phyloP scores from a whole-genome alignment of 179 eudicot species.

The Drosera spatulata region DNA sequence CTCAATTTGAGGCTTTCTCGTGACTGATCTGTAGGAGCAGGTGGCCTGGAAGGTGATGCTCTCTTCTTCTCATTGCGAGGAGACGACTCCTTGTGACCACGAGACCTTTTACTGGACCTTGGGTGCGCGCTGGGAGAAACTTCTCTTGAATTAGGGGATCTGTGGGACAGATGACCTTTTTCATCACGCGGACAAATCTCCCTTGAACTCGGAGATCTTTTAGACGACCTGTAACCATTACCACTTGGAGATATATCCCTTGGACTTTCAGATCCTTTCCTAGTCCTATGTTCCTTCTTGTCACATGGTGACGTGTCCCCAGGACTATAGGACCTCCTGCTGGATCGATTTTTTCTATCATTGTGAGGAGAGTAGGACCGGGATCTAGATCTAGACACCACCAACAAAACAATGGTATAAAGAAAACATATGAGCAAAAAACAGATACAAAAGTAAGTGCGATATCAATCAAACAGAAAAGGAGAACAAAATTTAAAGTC shows the following conservation, averaged over 20 bases:
- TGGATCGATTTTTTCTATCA: conserved; percentile 32
- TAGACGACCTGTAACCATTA: conserved; percentile 8
- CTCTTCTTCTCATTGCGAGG: no score
- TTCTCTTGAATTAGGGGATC: conserved; percentile 2
- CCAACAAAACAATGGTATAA: background rate
- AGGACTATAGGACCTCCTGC: conserved; percentile 18
- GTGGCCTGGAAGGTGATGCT: no score
- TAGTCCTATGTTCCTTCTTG: conserved; percentile 17
- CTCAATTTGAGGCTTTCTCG: no score
- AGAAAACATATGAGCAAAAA: background rate
- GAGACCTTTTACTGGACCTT: conserved; percentile 7
- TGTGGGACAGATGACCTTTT: conserved; percentile 4
- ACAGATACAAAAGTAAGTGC: no score
- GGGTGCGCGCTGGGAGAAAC: conserved; percentile 4
- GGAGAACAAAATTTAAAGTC: no score
- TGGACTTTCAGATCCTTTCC: conserved; percentile 25
- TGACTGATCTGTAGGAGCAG: no score
- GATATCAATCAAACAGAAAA: no score
- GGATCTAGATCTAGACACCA: conserved; percentile 33
- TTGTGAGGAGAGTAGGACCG: conserved; percentile 27
- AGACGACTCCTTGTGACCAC: background rate
- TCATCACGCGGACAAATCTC: conserved; percentile 12
- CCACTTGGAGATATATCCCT: conserved; percentile 27
- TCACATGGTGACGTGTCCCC: conserved; percentile 25
- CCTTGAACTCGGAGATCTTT: conserved; percentile 9